These are phyloP conservation scores for Cyanodermella asteris DNA, from an alignment of 2,329 filamentous ascomycete species.

Conservation along the genomic window DNA sequence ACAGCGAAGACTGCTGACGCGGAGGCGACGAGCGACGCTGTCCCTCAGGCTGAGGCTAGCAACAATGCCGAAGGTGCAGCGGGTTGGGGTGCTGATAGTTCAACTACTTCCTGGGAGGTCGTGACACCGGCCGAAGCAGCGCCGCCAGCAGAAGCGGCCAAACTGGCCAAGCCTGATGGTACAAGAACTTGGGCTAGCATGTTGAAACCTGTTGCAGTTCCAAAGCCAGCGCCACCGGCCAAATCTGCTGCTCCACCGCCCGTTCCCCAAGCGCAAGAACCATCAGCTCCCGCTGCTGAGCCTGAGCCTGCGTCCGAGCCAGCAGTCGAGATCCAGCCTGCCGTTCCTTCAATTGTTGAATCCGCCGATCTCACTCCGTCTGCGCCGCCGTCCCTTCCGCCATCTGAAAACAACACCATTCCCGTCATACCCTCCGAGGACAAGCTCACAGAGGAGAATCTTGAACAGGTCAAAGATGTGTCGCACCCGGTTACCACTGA, in stretches of 20 bases:
- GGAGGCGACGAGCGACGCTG: not conserved
- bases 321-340: no score
- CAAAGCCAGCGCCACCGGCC: constrained; percentile 9
- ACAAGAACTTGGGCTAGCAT: constrained; percentile 9
- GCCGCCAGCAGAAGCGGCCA: constrained; percentile 2
- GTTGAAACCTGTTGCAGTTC: constrained; percentile 8
- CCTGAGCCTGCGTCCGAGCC: constrained; percentile 5
- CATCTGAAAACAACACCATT: not conserved
- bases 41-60: constrained; percentile 5
- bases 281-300: no score
- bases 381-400: not conserved
- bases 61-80: constrained; percentile 9
- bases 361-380: constrained; percentile 5
- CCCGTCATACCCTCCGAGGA: constrained; percentile 54
- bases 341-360: constrained; percentile 4
- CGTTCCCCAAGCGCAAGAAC: no score
- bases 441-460: constrained; percentile 74
- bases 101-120: constrained; percentile 9
- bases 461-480: constrained; percentile 70
- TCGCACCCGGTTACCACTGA: constrained; percentile 57
- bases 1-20: constrained; percentile 7
- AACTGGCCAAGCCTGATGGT: constrained; percentile 7
- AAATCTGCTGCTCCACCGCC: constrained; percentile 14
- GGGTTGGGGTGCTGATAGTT: constrained; percentile 11
- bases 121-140: constrained; percentile 3